These are phyloP conservation scores for Fusarium tjaetaba DNA, from an alignment of 2,329 filamentous ascomycete species.

Conservation along the genomic window DNA sequence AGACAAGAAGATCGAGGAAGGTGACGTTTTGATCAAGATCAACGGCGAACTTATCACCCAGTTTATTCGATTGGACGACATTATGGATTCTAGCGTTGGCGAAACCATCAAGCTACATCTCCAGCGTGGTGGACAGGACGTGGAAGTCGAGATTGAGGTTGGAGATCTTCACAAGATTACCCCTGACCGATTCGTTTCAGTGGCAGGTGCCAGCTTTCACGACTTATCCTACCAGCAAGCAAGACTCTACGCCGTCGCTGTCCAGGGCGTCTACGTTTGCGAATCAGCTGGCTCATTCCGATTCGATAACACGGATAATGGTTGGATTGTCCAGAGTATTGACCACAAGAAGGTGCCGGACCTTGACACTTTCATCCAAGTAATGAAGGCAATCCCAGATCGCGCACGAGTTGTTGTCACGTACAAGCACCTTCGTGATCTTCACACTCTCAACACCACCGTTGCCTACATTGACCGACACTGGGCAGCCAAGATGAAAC, in stretches of 20 bases:
- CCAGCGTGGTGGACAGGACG: slow-evolving; percentile 87
- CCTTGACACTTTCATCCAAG: slow-evolving; percentile 87
- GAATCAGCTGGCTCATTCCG: slow-evolving; percentile 95
- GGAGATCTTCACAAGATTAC: slow-evolving; percentile 94
- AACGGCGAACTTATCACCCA: slow-evolving; percentile 94
- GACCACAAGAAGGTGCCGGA: slow-evolving; percentile 93
- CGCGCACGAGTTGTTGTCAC: slow-evolving; percentile 88
- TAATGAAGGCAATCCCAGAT: slow-evolving; percentile 88
- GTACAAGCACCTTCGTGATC: slow-evolving; percentile 93
- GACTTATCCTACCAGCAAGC: slow-evolving; percentile 97
- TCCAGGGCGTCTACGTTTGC: slow-evolving; percentile 92
- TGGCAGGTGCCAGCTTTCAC: slow-evolving; percentile 94
- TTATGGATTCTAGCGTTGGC: slow-evolving; percentile 88
- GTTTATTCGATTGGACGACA: slow-evolving; percentile 90
- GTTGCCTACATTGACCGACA: slow-evolving; percentile 94
- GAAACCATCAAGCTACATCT: slow-evolving; percentile 81
- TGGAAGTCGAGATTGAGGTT: slow-evolving; percentile 85
- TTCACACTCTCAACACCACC: slow-evolving; percentile 93
- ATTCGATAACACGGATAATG: slow-evolving; percentile 88
- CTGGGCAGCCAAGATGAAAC: slow-evolving; percentile 94
- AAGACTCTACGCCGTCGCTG: slow-evolving; percentile 91
- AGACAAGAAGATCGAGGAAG: slow-evolving; percentile 87
- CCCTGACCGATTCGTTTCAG: slow-evolving; percentile 93
- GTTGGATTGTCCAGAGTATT: slow-evolving; percentile 92
- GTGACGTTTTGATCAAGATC: slow-evolving; percentile 91